A percentile compares a stretch with the other conserved stretches of the same genome.
These are phyloP conservation scores for Ormosia semicastrata DNA, from an alignment of 306 rosid genomes.

Conservation along the genomic window DNA sequence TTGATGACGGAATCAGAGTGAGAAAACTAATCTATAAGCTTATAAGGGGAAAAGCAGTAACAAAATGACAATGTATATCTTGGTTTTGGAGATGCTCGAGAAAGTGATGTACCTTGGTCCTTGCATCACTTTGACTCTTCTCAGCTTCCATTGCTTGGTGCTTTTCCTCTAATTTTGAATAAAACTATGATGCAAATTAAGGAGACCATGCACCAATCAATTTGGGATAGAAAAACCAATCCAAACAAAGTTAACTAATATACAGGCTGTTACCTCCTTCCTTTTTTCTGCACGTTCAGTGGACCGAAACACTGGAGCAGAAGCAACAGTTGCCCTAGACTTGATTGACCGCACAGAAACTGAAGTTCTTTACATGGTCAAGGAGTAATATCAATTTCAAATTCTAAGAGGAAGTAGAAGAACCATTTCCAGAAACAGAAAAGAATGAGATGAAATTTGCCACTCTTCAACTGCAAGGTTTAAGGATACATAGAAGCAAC, in stretches of 20 bases:
- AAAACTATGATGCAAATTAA: constrained; percentile 52
- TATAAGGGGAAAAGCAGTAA: constrained; percentile 20
- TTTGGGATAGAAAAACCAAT: constrained; percentile 15
- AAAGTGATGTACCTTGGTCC: constrained; percentile 74
- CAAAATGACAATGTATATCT: constrained; percentile 5
- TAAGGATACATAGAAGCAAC: constrained; percentile 77
- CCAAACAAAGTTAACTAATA: constrained; percentile 13
- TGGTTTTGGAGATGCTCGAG: constrained; percentile 14
- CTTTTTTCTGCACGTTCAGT: constrained; percentile 89
- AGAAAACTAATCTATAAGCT: not conserved
- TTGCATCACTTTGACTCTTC: constrained; percentile 83
- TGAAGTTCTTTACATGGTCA: constrained; percentile 50
- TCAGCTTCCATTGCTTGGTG: constrained; percentile 87
- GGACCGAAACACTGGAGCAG: constrained; percentile 77
- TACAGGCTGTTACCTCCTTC: constrained; percentile 64
- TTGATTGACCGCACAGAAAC: constrained; percentile 50
- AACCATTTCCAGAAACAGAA: constrained; percentile 11
- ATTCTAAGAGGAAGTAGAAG: constrained; percentile 12
- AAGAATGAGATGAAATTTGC: not conserved
- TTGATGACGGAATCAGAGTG: constrained; percentile 21
- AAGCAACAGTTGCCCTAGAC: constrained; percentile 60
- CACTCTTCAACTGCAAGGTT: constrained; percentile 20
- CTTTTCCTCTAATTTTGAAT: constrained; percentile 85
- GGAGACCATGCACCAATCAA: constrained; percentile 9
- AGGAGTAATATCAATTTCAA: constrained; percentile 41